Base-by-base conservation (phyloP, 768 basidiomycete species). In the Trametes sanguinea region DNA sequence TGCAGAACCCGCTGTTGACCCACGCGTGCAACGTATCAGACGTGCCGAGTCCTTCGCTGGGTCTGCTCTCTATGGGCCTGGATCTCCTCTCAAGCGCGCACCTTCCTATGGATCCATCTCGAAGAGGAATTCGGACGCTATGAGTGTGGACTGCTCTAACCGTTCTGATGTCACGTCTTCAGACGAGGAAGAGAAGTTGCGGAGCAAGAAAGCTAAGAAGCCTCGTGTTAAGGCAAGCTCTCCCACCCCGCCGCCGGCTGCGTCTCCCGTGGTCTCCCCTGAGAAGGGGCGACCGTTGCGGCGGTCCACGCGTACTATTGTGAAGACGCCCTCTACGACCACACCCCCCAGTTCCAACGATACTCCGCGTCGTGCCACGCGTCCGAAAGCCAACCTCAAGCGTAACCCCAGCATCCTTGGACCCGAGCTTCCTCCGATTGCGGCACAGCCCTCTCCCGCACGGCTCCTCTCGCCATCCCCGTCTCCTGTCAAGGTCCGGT, bases 171-270 rank as follows among this genome's bases (percentile, higher is more conserved):
- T 62, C 33, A 70, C 68, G 14, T 89, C 89, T 11, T 88, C 87
- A 17, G 90, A 92, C 68, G 90, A 91, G 65, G 90, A 91, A 69
- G 89, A 92, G 75, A 86, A 85, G 72, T 67, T 80, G 27, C 82
- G 88, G 40, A 80, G 78, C 43, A 78, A 78, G 64, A 79, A 77
- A 39, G 85, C 79, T 27, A 92, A 91, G 81, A 90, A 87, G 74
- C 75, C 80, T 51, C 80, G 84, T 54, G 76, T 72, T 59, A 64
- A 80, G 73, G 59, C 72, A 65, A 69, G 74, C 14, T 75, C 73
- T 73, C 72, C 71, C 40, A 67, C 62, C 57, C 61, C 73, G 61
- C 68, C 67, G 58, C 67, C 67, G 35, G 57, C 67, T 48, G 57
- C 71, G 45, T 63, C 55, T 46, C 71, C 65, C 60, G 63, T 51